These are phyloP conservation scores for Extremus antarcticus DNA, from an alignment of 495 filamentous ascomycete genomes.

Conservation along the genomic window DNA sequence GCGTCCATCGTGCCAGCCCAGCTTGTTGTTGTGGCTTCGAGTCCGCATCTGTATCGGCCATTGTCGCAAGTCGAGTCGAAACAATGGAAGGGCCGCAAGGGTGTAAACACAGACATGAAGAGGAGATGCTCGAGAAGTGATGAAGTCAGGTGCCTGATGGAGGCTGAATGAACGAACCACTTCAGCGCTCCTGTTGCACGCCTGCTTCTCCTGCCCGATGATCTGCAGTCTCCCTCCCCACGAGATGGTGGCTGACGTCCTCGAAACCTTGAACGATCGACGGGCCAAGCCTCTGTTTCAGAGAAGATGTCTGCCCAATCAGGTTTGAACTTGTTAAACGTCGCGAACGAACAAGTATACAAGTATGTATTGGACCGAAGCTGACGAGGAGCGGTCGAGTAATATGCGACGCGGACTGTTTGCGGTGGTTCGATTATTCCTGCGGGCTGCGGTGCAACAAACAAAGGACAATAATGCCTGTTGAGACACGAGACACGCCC, in stretches of 20 bases:
- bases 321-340: not conserved
- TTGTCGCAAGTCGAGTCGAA: not conserved
- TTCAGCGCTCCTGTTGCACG: not conserved
- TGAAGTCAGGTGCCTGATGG: not conserved
- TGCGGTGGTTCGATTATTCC: no score
- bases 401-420: not conserved
- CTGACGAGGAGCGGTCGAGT: not conserved
- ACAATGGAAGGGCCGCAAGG: not conserved
- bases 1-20: slow-evolving; percentile 12
- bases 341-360: not conserved
- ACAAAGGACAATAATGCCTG: not conserved
- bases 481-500: no score
- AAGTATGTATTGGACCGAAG: no score
- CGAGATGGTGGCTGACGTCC: not conserved
- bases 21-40: not conserved
- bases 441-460: not conserved
- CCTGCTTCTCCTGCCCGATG: not conserved
- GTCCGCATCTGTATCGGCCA: not conserved
- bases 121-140: not conserved
- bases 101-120: not conserved
- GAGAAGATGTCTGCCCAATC: not conserved
- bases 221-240: not conserved
- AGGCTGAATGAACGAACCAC: not conserved
- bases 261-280: no score
- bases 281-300: not conserved